These are phyloP conservation scores for Fusarium sp. DNA, from an alignment of 2,329 filamentous ascomycete species.

Conservation along the genomic window DNA sequence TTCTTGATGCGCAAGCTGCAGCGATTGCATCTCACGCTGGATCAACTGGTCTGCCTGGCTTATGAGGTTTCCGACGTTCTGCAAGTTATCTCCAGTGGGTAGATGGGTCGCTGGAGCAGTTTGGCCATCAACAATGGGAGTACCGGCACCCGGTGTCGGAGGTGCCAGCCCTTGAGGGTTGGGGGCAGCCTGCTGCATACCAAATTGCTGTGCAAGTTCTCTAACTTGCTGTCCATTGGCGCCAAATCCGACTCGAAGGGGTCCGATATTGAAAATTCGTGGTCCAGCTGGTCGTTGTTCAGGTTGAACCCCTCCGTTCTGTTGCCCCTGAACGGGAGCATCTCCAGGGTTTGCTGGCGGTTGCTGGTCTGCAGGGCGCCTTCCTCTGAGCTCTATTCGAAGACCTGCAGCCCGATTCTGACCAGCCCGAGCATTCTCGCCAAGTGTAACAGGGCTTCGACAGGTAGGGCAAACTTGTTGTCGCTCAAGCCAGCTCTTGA, in stretches of 20 bases:
- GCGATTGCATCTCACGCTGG: slow-evolving; percentile 70
- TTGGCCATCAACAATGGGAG: slow-evolving; percentile 26
- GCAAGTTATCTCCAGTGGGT: slow-evolving; percentile 47
- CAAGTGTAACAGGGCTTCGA: slow-evolving; percentile 74
- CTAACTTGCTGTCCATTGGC: slow-evolving; percentile 74
- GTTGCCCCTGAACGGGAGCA: slow-evolving; percentile 34
- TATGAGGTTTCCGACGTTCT: slow-evolving; percentile 69
- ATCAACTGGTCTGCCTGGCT: slow-evolving; percentile 75
- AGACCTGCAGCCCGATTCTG: slow-evolving; percentile 46
- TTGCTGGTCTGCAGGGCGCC: slow-evolving; percentile 36
- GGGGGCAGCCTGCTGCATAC: slow-evolving; percentile 51
- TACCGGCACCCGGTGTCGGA: slow-evolving; percentile 30
- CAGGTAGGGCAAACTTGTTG: slow-evolving; percentile 98
- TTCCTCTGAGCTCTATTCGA: slow-evolving; percentile 47
- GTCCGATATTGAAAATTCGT: slow-evolving; percentile 78
- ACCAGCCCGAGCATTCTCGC: slow-evolving; percentile 41
- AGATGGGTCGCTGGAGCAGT: slow-evolving; percentile 33
- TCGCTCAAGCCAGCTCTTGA: slow-evolving; percentile 96
- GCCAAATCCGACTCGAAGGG: slow-evolving; percentile 80
- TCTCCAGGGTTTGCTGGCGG: slow-evolving; percentile 39
- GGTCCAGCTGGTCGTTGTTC: slow-evolving; percentile 54
- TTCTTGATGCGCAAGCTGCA: slow-evolving; percentile 75
- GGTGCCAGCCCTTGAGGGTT: slow-evolving; percentile 40
- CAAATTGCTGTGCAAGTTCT: slow-evolving; percentile 74
- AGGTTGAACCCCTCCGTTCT: slow-evolving; percentile 39